Evolutionary conservation across 1,139 yeast genomes (phyloP).

Genomic region (Hyphopichia pseudoburtonii): DNA sequence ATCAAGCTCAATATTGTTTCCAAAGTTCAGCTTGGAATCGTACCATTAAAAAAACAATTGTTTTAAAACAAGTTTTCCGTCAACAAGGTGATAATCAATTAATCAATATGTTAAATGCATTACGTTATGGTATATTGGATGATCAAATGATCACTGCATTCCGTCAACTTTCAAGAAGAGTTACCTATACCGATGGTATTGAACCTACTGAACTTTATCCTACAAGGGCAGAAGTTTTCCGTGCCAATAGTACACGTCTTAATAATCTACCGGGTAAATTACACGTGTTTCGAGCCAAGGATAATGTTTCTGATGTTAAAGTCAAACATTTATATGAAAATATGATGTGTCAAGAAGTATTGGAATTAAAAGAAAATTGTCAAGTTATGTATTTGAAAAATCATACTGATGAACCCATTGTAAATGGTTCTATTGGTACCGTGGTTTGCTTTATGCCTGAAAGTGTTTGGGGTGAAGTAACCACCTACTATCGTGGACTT

Average conservation of each 20-base stretch:
- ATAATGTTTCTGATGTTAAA: conserved; percentile 31
- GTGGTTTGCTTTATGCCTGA: conserved; percentile 63
- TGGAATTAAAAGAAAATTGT: conserved; percentile 55
- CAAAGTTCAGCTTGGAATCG: conserved; percentile 57
- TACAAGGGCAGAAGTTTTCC: conserved; percentile 69
- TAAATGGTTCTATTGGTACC: conserved; percentile 58
- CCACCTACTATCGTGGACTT: conserved; percentile 24
- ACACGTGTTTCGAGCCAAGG: conserved; percentile 54
- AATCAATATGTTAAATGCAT: conserved; percentile 70
- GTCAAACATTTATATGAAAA: conserved; percentile 35
- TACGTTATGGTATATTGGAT: conserved; percentile 66
- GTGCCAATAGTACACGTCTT: conserved; percentile 61
- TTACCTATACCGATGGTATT: conserved; percentile 68
- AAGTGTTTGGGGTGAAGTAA: conserved; percentile 24
- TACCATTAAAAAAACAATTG: conserved; percentile 53
- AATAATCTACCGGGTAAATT: conserved; percentile 30
- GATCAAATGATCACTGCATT: conserved; percentile 46
- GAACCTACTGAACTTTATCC: conserved; percentile 82
- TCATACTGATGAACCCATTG: conserved; percentile 37
- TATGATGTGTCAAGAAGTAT: conserved; percentile 45
- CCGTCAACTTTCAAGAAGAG: conserved; percentile 47
- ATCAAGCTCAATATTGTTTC: conserved; percentile 50
- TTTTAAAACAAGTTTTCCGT: conserved; percentile 66
- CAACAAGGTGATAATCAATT: conserved; percentile 69
- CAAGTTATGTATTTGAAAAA: conserved; percentile 60